A percentile compares a stretch with the other conserved stretches of the same genome.
Evolutionary conservation across 768 basidiomycete species (phyloP).

Genomic region (Xanthoconium purpureum): DNA sequence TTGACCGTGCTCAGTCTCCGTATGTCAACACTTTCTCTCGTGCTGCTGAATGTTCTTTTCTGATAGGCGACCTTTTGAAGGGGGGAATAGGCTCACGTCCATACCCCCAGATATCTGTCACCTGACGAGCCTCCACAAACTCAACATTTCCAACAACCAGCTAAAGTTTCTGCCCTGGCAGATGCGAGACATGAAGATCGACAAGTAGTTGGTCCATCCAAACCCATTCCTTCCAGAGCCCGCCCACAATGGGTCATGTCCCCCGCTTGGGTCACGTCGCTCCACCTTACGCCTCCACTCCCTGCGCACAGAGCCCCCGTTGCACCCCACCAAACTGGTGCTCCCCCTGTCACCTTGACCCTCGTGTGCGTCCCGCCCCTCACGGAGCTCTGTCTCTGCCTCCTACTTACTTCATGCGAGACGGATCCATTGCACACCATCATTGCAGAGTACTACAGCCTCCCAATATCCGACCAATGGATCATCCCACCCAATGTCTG

Average conservation of each 20-base stretch:
- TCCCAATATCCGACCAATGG: conserved; percentile 33
- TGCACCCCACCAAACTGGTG: conserved; percentile 1
- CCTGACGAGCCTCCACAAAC: conserved; percentile 50
- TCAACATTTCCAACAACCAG: conserved; percentile 61
- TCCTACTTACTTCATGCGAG: conserved; percentile 32
- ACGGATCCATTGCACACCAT: conserved; percentile 5
- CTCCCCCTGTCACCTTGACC: conserved; percentile 20
- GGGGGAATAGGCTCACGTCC: conserved; percentile 50
- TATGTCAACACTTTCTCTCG: conserved; percentile 34
- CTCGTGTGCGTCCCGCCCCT: conserved; percentile 28
- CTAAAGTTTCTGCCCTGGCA: conserved; percentile 64
- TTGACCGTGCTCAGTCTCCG: conserved; percentile 63
- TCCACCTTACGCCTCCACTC: conserved; percentile 11
- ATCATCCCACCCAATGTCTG: conserved; percentile 25
- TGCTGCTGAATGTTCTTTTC: neutral
- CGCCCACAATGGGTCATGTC: neutral
- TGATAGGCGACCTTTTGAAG: conserved; percentile 31
- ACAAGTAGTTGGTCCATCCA: conserved; percentile 45
- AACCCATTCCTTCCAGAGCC: conserved; percentile 55
- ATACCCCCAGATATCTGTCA: conserved; percentile 63
- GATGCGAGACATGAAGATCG: conserved; percentile 55
- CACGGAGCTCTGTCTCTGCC: conserved; percentile 38
- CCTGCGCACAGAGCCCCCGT: conserved; percentile 5
- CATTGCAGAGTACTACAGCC: conserved; percentile 24
- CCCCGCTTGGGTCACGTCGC: conserved; percentile 10